Percentiles rank a stretch among this genome's conserved stretches.
Evolutionary conservation across 345 rosid genomes (phyloP).

Genomic region (Cochlearia excelsa): DNA sequence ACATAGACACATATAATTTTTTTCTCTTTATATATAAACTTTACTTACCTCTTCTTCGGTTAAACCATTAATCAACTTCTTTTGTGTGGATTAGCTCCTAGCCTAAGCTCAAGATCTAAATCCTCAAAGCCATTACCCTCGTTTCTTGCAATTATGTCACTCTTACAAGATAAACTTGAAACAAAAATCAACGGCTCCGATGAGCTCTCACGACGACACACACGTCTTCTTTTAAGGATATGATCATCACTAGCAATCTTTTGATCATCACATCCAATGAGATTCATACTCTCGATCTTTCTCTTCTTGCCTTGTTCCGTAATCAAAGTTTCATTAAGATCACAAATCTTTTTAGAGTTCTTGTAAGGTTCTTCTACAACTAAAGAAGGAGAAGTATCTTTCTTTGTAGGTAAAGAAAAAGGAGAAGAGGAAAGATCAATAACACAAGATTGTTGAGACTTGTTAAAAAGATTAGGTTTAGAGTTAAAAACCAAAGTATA

Average conservation of each 20-base stretch:
- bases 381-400: slow-evolving; percentile 35
- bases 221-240: slow-evolving; percentile 54
- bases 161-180: slow-evolving; percentile 43
- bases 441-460: slow-evolving; percentile 31
- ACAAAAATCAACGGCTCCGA: slow-evolving; percentile 44
- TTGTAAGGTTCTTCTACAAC: slow-evolving; percentile 35
- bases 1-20: slow-evolving; percentile 10
- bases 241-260: slow-evolving; percentile 28
- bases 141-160: slow-evolving; percentile 31
- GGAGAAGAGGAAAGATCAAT: slow-evolving; percentile 36
- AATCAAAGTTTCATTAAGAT: slow-evolving; percentile 32
- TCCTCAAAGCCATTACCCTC: slow-evolving; percentile 53
- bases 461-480: slow-evolving; percentile 50
- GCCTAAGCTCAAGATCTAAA: slow-evolving; percentile 93
- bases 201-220: slow-evolving; percentile 30
- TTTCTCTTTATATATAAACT: slow-evolving; percentile 14
- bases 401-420: slow-evolving; percentile 36
- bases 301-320: slow-evolving; percentile 42
- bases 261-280: slow-evolving; percentile 9
- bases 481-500: slow-evolving; percentile 53
- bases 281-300: slow-evolving; percentile 7
- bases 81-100: slow-evolving; percentile 58
- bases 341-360: slow-evolving; percentile 20
- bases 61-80: slow-evolving; percentile 38
- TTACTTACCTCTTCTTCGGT: slow-evolving; percentile 12